A percentile compares a stretch with the other conserved stretches of the same genome.
Conservation (phyloP, 257 asterid species). For the Schizonepeta tenuifolia region DNA sequence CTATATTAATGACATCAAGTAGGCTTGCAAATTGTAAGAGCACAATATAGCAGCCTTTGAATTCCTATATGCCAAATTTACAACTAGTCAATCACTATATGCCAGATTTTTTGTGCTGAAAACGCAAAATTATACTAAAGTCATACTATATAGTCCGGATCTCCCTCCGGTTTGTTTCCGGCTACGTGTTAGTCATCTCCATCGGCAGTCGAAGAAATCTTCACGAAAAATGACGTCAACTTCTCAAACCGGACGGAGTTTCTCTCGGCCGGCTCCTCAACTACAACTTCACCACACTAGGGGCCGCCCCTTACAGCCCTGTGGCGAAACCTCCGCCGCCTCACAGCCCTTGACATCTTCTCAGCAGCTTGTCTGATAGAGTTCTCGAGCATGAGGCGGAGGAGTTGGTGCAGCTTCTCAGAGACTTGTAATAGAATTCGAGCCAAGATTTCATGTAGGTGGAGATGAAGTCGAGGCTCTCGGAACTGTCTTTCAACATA, state of each 20-base stretch:
- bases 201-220: conserved; percentile 27
- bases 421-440: neutral
- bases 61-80: too few relatives aligned
- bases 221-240: conserved; percentile 30
- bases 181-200: conserved; percentile 21
- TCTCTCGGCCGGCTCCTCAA: conserved; percentile 26
- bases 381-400: conserved; percentile 15
- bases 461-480: conserved; percentile 25
- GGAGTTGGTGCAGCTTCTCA: conserved; percentile 18
- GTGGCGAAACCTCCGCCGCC: conserved; percentile 33
- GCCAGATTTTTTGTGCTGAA: neutral
- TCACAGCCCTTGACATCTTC: conserved; percentile 24
- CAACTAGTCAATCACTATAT: too few relatives aligned
- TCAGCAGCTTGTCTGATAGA: conserved; percentile 7
- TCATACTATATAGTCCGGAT: neutral
- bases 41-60: too few relatives aligned
- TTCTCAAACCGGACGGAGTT: conserved; percentile 28
- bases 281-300: conserved; percentile 27
- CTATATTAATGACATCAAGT: too few relatives aligned
- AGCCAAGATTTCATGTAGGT: neutral
- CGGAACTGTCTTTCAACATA: conserved; percentile 28
- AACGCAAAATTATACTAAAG: neutral
- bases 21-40: too few relatives aligned
- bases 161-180: conserved; percentile 14
- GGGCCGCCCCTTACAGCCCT: conserved; percentile 33